Evolutionary conservation across 2,329 filamentous ascomycete species (phyloP).

Genomic region (Didymella arachidicola): DNA sequence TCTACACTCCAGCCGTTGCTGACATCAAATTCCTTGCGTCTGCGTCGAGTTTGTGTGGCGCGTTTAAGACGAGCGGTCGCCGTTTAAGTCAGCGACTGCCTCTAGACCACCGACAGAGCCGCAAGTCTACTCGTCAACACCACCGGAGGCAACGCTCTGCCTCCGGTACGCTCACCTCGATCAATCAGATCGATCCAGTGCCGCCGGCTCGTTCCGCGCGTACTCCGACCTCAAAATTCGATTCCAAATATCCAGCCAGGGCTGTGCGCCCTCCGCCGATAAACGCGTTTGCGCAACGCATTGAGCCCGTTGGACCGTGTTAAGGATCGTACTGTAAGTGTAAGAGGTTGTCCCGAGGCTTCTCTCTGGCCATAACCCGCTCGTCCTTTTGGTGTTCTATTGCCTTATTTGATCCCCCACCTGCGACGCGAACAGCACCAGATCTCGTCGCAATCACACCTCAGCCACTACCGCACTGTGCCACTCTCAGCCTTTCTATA

Average conservation of each 20-base stretch:
- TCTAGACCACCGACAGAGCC: conserved; percentile 20
- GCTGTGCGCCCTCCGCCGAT: conserved; percentile 21
- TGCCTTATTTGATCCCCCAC: conserved; percentile 24
- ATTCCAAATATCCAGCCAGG: conserved; percentile 20
- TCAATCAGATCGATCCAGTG: conserved; percentile 17
- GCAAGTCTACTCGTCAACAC: conserved; percentile 21
- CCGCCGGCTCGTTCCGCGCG: conserved; percentile 17
- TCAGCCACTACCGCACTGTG: conserved; percentile 24
- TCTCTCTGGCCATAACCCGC: conserved; percentile 21
- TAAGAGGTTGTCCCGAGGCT: conserved; percentile 29
- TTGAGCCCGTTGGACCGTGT: conserved; percentile 28
- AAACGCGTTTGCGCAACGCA: conserved; percentile 12
- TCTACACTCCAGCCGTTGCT: conserved; percentile 10
- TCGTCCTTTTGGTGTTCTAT: conserved; percentile 26
- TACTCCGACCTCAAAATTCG: conserved; percentile 10
- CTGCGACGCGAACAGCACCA: conserved; percentile 26
- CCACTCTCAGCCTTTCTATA: conserved; percentile 12
- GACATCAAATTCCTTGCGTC: conserved; percentile 11
- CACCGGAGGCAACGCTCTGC: conserved; percentile 8
- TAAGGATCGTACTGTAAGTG: conserved; percentile 35
- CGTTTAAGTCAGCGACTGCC: conserved; percentile 16
- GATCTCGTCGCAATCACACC: conserved; percentile 38
- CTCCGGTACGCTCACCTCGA: conserved; percentile 5
- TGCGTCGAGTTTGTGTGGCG: conserved; percentile 14
- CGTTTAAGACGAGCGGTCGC: conserved; percentile 15